Percentiles rank a stretch among this genome's conserved stretches.
These are phyloP conservation scores for Pichia ethanolica DNA, from an alignment of 805 yeast species.

Conservation along the genomic window DNA sequence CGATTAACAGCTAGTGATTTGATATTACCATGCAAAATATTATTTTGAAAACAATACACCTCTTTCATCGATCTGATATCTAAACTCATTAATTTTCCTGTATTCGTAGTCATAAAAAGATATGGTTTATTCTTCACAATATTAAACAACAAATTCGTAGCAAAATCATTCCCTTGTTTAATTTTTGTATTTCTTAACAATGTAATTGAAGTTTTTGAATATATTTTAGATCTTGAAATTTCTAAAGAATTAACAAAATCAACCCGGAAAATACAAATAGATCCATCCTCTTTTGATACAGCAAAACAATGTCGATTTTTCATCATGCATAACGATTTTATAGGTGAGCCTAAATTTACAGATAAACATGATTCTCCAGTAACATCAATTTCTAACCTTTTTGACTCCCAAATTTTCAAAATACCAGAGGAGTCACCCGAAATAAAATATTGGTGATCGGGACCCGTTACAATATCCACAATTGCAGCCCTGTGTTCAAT, in stretches of 20 bases:
- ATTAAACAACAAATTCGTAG: slow-evolving; percentile 37
- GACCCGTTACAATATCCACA: slow-evolving; percentile 50
- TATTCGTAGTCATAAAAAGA: slow-evolving; percentile 46
- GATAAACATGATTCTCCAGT: slow-evolving; percentile 42
- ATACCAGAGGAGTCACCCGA: slow-evolving; percentile 74
- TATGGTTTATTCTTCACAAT: slow-evolving; percentile 33
- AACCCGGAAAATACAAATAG: slow-evolving; percentile 35
- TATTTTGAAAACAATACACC: slow-evolving; percentile 39
- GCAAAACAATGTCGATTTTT: slow-evolving; percentile 51
- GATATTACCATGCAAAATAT: slow-evolving; percentile 58
- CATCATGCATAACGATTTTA: slow-evolving; percentile 45
- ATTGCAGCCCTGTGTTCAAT: slow-evolving; percentile 55
- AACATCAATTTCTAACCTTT: slow-evolving; percentile 55
- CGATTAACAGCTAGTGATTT: slow-evolving; percentile 52
- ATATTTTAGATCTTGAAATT: slow-evolving; percentile 2
- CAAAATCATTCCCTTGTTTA: slow-evolving; percentile 30
- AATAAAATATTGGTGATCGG: slow-evolving; percentile 57
- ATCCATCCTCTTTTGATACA: slow-evolving; percentile 44
- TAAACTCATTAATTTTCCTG: slow-evolving; percentile 41
- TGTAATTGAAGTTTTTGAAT: slow-evolving; percentile 15
- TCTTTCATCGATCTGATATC: slow-evolving; percentile 53
- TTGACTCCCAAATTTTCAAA: slow-evolving; percentile 72
- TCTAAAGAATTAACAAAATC: slow-evolving; percentile 19
- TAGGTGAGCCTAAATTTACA: slow-evolving; percentile 40
- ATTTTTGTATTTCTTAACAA: slow-evolving; percentile 37